These are phyloP conservation scores for Colletotrichum sp. DNA, from an alignment of 2,329 filamentous ascomycete species.

Conservation along the genomic window DNA sequence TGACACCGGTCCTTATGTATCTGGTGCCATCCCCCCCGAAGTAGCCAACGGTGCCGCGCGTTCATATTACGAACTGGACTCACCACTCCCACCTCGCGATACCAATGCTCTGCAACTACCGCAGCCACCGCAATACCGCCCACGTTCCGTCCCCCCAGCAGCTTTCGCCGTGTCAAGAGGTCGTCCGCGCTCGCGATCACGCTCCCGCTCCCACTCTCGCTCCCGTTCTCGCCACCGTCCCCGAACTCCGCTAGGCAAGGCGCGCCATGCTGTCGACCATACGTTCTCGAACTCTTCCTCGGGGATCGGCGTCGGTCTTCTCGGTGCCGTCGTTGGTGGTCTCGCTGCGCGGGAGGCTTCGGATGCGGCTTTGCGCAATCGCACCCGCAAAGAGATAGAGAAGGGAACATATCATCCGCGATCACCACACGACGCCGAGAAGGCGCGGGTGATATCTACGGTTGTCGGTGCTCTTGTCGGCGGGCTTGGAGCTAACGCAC, in stretches of 20 bases:
- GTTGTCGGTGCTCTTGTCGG: constrained; percentile 60
- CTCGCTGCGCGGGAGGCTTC: constrained; percentile 55
- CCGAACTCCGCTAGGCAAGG: constrained; percentile 43
- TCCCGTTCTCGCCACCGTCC: constrained; percentile 28
- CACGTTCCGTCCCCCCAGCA: constrained; percentile 22
- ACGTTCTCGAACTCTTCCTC: constrained; percentile 54
- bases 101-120: background rate
- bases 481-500: constrained; percentile 58
- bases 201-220: constrained; percentile 25
- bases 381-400: constrained; percentile 18
- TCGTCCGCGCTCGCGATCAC: constrained; percentile 24
- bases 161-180: constrained; percentile 5
- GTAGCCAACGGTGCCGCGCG: background rate
- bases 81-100: background rate
- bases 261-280: constrained; percentile 45
- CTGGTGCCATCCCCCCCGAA: background rate
- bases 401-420: constrained; percentile 8
- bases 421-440: constrained; percentile 28
- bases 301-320: constrained; percentile 55
- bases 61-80: constrained; percentile 2
- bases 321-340: constrained; percentile 61
- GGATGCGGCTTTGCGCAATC: constrained; percentile 41
- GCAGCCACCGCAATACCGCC: constrained; percentile 1
- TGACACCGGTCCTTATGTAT: constrained; percentile 1
- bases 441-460: constrained; percentile 49